Conservation (phyloP, 768 basidiomycete species). For the Tylopilus subfusipes region DNA sequence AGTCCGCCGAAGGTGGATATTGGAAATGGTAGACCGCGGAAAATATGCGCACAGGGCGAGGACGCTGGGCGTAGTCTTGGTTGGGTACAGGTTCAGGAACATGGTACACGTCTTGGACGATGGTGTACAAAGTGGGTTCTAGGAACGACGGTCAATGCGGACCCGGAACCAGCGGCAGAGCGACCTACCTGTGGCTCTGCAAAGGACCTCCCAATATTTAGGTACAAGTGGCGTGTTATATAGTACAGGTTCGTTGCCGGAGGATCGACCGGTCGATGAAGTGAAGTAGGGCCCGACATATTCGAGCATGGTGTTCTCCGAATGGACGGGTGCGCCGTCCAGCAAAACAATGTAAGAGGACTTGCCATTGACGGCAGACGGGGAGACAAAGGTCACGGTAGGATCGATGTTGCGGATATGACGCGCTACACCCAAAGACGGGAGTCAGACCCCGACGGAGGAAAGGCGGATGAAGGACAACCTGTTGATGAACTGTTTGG, state of each 20-base stretch:
- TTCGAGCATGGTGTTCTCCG: constrained; percentile 42
- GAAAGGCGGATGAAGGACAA: background rate
- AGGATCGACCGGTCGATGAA: constrained; percentile 21
- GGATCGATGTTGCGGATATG: constrained; percentile 60
- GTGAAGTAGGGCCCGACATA: constrained; percentile 35
- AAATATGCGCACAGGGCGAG: constrained; percentile 40
- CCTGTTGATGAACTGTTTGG: constrained; percentile 8
- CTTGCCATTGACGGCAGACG: constrained; percentile 43
- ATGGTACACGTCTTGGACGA: constrained; percentile 57
- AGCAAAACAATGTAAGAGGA: constrained; percentile 55
- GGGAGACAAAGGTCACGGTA: constrained; percentile 60
- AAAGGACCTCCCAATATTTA: constrained; percentile 60
- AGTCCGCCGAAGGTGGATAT: constrained; percentile 29
- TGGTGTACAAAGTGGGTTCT: constrained; percentile 68
- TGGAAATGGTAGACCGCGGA: constrained; percentile 59
- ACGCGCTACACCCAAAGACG: constrained; percentile 39
- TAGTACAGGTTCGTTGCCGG: constrained; percentile 36
- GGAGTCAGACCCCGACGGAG: background rate
- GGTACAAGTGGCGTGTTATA: constrained; percentile 64
- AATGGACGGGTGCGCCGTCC: constrained; percentile 47
- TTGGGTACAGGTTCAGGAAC: constrained; percentile 27
- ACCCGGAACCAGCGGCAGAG: background rate
- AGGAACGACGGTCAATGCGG: background rate
- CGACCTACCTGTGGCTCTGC: constrained; percentile 49
- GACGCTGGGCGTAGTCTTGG: constrained; percentile 16